Base-by-base conservation (phyloP, 345 rosid species). In the Gynandropsis gynandra region DNA sequence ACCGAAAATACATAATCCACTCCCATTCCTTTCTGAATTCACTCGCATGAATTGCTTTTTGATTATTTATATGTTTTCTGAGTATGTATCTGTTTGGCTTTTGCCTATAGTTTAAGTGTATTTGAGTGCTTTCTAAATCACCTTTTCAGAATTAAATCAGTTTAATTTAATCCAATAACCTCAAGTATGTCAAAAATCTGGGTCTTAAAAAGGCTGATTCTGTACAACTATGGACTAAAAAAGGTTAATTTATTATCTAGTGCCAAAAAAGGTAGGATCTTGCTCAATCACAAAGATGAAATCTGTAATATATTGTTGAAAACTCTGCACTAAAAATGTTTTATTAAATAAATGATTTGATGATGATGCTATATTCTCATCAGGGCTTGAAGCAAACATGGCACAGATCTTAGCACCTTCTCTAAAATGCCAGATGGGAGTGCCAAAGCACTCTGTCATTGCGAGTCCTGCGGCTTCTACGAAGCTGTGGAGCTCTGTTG, bases 341-440 rank as follows among this genome's bases (percentile, higher is more conserved):
- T 19, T 24, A 19, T 52, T 40, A 42, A 33, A 35, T 17, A 56
- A 54, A 36, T 59, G 63, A 41, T 52, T 46, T 2, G 16, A 37
- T 37, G 13, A 1, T 6, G 16, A 11, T 39, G n/a, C 1, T 13
- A 11, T 39, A 0, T 40, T 33, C 14, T 56, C 50, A 44, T 42
- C 48, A 70, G 79, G 49, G 50, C 57, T 70, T 68, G 55, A 56
- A 52, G 67, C 42, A 65, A 68, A 69, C 68, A 90, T 90, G 98
- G 87, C 96, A 4, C 96, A 87, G 75, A 74, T 90, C 62, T 63
- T 87, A 64, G 85, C 92, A 62, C 92, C 89, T 43, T 72, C 81
- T 27, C 58, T 71, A 40, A 85, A 80, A 71, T 83, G 89, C 74
- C 98, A 82, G 70, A 74, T 84, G 76, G 74, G 82, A 59, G 47